Base-by-base conservation (phyloP, 768 basidiomycete species). In the Ramaria sp. region DNA sequence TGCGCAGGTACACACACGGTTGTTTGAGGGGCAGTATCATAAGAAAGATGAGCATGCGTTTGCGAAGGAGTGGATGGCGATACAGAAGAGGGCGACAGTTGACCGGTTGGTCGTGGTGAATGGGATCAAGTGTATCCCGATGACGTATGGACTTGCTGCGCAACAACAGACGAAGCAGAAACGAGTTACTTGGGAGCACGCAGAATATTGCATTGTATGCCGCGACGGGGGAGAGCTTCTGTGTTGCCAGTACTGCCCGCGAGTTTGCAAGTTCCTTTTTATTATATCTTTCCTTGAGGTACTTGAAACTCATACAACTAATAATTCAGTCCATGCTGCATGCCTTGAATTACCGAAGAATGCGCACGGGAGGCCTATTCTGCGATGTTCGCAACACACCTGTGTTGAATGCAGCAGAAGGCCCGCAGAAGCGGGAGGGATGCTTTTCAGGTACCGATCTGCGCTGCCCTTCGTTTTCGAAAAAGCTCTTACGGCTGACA, bases 191-290 rank as follows among this genome's bases (percentile, higher is more conserved):
- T 74, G 70, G 52, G 79, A 76, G 3, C 74, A 68, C 27, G 78
- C 82, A 61, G 79, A 83, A 57, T 79, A 70, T 67, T 83, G 81
- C 62, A 72, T 76, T 34, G 66, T 72, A 55, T 83, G 81, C 63
- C 69, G 76, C 30, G 81, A 83, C 49, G 81, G 81, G 1, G 80
- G 81, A 0, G 71, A 78, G 43, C 58, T 82, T 7, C 63, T 74
- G 38, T 50, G 73, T 13, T 83, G 82, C 60, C 32, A 55, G 8
- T 50, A 57, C 16, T 83, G 82, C 61, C 81, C 81, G 42, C 70
- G 81, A 66, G 78, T 55, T 25, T 55, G 80, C 78, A 57, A 18
- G 69, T 59, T 32, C 27, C 34, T 28, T 25, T 32, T 2, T 55
- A 18, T 13, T 27, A 20, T 39, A 5, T 9, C 32, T 34, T 34